phyloP scores from a whole-genome alignment of 306 rosid genomes.

The Citrullus amarus region DNA sequence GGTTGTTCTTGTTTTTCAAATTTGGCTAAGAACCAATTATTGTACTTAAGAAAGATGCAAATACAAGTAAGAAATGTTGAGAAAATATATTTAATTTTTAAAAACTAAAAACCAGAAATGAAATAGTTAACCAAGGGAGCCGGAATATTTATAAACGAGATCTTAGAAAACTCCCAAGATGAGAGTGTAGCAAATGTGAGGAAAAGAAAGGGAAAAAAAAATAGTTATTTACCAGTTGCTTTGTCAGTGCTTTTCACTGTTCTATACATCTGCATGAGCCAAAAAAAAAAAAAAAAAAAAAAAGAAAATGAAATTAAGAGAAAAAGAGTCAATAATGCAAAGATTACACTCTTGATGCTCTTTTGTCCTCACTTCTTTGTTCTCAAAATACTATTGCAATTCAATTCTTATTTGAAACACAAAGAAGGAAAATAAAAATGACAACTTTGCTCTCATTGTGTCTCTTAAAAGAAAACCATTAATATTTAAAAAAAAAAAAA shows the following conservation, averaged over 20 bases:
- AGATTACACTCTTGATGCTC: slow-evolving; percentile 33
- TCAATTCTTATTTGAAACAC: not conserved
- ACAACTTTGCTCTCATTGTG: not conserved
- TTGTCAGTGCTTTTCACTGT: slow-evolving; percentile 91
- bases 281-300: not conserved
- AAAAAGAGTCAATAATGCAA: not conserved
- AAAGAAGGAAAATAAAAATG: not conserved
- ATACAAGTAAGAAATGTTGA: too few relatives aligned
- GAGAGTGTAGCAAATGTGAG: not conserved
- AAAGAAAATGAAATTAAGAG: slow-evolving; percentile 17
- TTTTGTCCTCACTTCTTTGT: slow-evolving; percentile 46
- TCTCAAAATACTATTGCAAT: slow-evolving; percentile 29
- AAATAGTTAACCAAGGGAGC: too few relatives aligned
- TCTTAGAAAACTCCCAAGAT: too few relatives aligned
- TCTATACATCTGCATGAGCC: slow-evolving; percentile 94
- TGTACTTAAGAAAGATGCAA: too few relatives aligned
- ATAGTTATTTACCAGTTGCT: slow-evolving; percentile 45
- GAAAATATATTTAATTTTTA: too few relatives aligned
- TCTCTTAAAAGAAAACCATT: not conserved
- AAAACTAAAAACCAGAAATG: too few relatives aligned
- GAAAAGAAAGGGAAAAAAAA: not conserved
- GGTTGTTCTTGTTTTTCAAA: too few relatives aligned
- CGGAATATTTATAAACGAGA: too few relatives aligned
- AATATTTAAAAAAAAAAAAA: not conserved
- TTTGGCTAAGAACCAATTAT: too few relatives aligned